phyloP scores from a whole-genome alignment of 148 eudicot species.

The Rhododendron mucronatum region DNA sequence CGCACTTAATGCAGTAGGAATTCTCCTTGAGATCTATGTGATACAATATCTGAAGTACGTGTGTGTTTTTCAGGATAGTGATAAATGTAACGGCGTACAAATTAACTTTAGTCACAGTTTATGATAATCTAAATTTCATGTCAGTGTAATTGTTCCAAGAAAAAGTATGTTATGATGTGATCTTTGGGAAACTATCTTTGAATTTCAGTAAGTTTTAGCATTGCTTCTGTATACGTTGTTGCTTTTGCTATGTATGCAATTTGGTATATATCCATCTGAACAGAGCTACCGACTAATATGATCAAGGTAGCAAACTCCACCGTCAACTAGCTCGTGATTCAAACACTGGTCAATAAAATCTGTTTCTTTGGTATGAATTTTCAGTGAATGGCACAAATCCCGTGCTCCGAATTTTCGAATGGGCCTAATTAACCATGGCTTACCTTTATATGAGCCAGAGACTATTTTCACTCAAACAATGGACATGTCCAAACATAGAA shows the following conservation, averaged over 20 bases:
- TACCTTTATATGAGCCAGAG: no score
- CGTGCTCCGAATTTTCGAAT: neutral
- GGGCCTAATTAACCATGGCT: no score
- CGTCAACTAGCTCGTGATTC: neutral
- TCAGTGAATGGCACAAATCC: neutral
- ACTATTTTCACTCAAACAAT: no score
- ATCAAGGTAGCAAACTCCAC: neutral
- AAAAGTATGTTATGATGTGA: neutral
- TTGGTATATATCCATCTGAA: neutral
- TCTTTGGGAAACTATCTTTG: neutral
- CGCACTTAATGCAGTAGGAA: neutral
- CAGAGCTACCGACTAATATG: neutral
- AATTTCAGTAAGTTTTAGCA: neutral
- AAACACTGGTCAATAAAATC: no score
- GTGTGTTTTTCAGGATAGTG: neutral
- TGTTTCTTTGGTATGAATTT: neutral
- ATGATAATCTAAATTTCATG: neutral
- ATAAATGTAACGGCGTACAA: neutral
- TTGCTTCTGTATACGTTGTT: neutral
- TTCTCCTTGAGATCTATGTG: neutral
- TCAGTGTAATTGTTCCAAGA: neutral
- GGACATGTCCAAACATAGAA: no score
- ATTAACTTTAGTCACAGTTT: neutral
- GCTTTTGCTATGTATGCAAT: neutral
- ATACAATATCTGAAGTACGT: neutral